A percentile compares a stretch with the other conserved stretches of the same genome.
These are phyloP conservation scores for Hyphodiscus hymeniophilus DNA, from an alignment of 495 filamentous ascomycete genomes.

Conservation along the genomic window DNA sequence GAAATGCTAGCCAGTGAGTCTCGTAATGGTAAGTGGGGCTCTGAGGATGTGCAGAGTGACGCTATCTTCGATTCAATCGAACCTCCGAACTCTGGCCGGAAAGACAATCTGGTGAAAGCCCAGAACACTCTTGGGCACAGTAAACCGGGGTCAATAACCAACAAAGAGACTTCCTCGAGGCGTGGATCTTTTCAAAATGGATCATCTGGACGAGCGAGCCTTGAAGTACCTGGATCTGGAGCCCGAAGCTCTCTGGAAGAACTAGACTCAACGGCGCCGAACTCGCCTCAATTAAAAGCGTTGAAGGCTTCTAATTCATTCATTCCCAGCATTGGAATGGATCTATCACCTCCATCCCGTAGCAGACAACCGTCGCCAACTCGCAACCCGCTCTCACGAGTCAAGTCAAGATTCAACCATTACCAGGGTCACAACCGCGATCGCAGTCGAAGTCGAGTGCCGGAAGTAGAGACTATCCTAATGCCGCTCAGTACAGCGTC, in stretches of 20 bases:
- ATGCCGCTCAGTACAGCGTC: not conserved
- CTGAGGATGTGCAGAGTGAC: not conserved
- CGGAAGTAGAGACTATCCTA: not conserved
- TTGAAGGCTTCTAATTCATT: slow-evolving; percentile 24
- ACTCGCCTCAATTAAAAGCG: slow-evolving; percentile 33
- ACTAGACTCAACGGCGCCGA: slow-evolving; percentile 38
- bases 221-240: slow-evolving; percentile 19
- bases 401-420: slow-evolving; percentile 33
- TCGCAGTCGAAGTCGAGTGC: slow-evolving; percentile 19
- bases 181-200: slow-evolving; percentile 7
- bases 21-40: slow-evolving; percentile 25
- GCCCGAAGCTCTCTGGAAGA: slow-evolving; percentile 38
- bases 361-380: slow-evolving; percentile 45
- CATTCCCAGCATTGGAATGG: slow-evolving; percentile 50
- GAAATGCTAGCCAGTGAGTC: slow-evolving; percentile 51
- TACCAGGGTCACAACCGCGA: slow-evolving; percentile 34
- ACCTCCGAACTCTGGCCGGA: not conserved
- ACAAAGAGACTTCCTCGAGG: slow-evolving; percentile 1
- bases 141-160: slow-evolving; percentile 12
- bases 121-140: slow-evolving; percentile 3
- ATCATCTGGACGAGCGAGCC: slow-evolving; percentile 22
- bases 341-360: slow-evolving; percentile 42
- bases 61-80: slow-evolving; percentile 8
- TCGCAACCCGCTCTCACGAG: slow-evolving; percentile 31
- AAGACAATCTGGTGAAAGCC: not conserved